phyloP scores from a whole-genome alignment of 257 asterid genomes.

The Verbena officinalis region DNA sequence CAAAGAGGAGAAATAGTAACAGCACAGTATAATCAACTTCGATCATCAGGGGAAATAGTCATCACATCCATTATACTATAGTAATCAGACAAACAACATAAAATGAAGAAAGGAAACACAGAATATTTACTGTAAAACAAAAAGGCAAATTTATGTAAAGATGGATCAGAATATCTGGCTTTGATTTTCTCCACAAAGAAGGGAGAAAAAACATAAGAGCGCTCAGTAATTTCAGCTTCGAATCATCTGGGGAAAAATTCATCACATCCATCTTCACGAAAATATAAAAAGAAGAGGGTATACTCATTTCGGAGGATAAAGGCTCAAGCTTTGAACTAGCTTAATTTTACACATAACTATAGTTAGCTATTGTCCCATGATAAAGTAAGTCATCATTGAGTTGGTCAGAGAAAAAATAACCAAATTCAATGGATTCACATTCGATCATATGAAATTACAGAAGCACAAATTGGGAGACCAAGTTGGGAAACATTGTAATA shows the following conservation, averaged over 20 bases:
- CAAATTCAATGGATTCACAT: no score
- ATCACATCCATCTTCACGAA: constrained; percentile 64
- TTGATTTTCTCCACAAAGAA: constrained; percentile 36
- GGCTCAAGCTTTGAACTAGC: no score
- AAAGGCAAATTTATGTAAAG: neutral
- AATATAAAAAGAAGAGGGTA: no score
- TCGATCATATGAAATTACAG: no score
- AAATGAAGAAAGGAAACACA: neutral
- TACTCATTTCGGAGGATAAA: no score
- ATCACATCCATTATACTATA: constrained; percentile 33
- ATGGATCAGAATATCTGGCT: constrained; percentile 75
- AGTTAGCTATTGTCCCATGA: no score
- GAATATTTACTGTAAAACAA: no score
- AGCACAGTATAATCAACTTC: constrained; percentile 59
- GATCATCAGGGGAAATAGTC: constrained; percentile 64
- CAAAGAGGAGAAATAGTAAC: constrained; percentile 19
- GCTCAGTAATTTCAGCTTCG: constrained; percentile 67
- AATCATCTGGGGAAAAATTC: constrained; percentile 69
- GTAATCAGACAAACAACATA: neutral
- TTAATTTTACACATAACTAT: no score
- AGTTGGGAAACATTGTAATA: no score
- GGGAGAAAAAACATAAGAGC: constrained; percentile 33
- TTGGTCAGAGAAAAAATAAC: no score
- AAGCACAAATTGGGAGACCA: no score
- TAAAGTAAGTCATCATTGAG: no score